Conservation (phyloP, 176 grass and related monocot species). For the Musa schizocarpa region DNA sequence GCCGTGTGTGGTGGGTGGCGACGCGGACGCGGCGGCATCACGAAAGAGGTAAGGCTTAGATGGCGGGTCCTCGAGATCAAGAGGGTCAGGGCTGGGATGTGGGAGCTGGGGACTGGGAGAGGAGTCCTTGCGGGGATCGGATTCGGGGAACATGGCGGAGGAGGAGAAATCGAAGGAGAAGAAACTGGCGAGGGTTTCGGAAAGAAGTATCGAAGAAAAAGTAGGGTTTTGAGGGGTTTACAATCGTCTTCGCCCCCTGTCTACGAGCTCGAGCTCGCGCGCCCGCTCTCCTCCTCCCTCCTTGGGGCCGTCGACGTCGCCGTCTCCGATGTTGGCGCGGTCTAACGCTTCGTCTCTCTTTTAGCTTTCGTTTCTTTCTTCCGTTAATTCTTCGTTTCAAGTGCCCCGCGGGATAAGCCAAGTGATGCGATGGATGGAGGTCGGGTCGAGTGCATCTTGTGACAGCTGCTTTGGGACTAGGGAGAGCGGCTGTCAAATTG, state of each 20-base stretch:
- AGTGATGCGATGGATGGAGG: neutral
- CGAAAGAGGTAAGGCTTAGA: slow-evolving; percentile 9
- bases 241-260: neutral
- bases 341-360: neutral
- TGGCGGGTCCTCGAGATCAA: slow-evolving; percentile 13
- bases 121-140: slow-evolving; percentile 5
- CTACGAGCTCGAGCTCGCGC: neutral
- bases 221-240: neutral
- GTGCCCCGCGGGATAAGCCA: neutral
- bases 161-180: neutral
- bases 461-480: neutral
- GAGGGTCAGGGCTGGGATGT: slow-evolving; percentile 18
- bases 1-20: neutral
- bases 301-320: neutral
- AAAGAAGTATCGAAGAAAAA: neutral
- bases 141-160: slow-evolving; percentile 14
- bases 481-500: neutral
- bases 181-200: slow-evolving; percentile 1
- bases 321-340: neutral
- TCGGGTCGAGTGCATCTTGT: neutral
- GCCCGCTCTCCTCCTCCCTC: neutral
- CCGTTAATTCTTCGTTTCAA: neutral
- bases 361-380: neutral
- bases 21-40: neutral
- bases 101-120: neutral